Base-by-base conservation (phyloP, 176 grass and related monocot species). In the Triticum timopheevii region DNA sequence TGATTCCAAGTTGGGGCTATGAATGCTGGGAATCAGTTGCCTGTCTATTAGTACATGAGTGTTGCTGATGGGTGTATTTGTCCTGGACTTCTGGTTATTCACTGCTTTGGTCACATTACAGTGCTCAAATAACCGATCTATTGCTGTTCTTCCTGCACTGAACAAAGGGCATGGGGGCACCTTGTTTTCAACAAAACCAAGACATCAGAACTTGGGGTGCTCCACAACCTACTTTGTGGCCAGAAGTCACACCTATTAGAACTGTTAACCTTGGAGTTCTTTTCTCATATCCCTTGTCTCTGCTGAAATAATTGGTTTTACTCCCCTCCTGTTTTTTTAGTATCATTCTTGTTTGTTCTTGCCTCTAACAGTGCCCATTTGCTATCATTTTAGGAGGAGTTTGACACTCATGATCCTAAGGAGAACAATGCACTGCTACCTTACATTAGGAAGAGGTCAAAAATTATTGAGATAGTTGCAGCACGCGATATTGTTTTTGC, bases 381-480 rank as follows among this genome's bases (percentile, higher is more conserved):
- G 3, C n/a, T 90, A 11, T 52, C 42, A 81, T 92, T 91, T 22
- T 69, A 97, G 95, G 92, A 92, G 72, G 95, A 97, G 84, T 97
- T 97, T 87, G 95, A 97, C 70, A 94, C 95, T 33, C 91, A 97
- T 89, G 95, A 97, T 76, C 84, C 95, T 2, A 97, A 97, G 81
- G 95, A 92, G 88, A 90, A 78, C 62, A 88, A 62, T 72, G 81
- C 66, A 16, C 86, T 92, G 10, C 90, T 94, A 9, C 92, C 95
- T 35, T 97, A 91, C 62, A 78, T 97, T 90, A 90, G 95, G 89
- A 97, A 97, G 84, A 92, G 95, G 73, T 94, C 95, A 82, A 97
- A 97, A 89, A 94, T 97, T 87, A 92, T 97, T 75, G 95, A 97
- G 86, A 97, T 97, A 77, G 88, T 97, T 85, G 95, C 95, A 61